Base-by-base conservation (phyloP, 352 stramenopile genomes). In the Phytophthora sp. region DNA sequence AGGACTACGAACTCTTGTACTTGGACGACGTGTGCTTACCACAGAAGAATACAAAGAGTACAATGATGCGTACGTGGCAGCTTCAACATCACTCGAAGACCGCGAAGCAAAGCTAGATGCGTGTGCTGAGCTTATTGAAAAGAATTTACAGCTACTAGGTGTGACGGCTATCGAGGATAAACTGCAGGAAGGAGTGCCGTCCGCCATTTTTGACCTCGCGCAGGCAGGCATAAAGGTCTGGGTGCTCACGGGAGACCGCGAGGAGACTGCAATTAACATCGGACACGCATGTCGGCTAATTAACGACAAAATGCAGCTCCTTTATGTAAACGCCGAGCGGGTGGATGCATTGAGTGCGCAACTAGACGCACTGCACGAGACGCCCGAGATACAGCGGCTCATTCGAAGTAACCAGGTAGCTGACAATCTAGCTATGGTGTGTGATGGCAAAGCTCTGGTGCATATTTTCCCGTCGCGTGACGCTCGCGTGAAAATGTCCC, bases 261-360 rank as follows among this genome's bases (percentile, higher is more conserved):
- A 97, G 50, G 97, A 99, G 65, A 99, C 97, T 2, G 97, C 97
- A 1, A 94, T 99, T 54, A 98, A 99, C 74, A 99, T 99, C 53
- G 96, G 91, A 13, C 96, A 98, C 41, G 94, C 94, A 0, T 91
- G 82, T 41, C 76, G 74, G 13, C 71, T 91, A 0, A 75, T 91
- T 24, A 80, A 87, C 54, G 77, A 89, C 34, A 78, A 72, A 28
- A 92, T 88, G 77, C 76, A 92, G 34, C 38, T 87, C 26, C 50
- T 88, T 1, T 90, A 88, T 35, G 70, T 91, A 23, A 89, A 91
- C 39, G 71, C 80, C 17, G 80, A 88, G 49, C 39, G 59, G 1
- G 27, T 80, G 1, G 62, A 78, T 4, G 56, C 59, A 7, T 64
- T 91, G 8, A 77, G 74, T 41, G 43, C 63, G 7, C 77, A 91